A percentile compares a stretch with the other conserved stretches of the same genome.
These are phyloP conservation scores for Pythium monospermum DNA, from an alignment of 352 stramenopile species.

Conservation along the genomic window DNA sequence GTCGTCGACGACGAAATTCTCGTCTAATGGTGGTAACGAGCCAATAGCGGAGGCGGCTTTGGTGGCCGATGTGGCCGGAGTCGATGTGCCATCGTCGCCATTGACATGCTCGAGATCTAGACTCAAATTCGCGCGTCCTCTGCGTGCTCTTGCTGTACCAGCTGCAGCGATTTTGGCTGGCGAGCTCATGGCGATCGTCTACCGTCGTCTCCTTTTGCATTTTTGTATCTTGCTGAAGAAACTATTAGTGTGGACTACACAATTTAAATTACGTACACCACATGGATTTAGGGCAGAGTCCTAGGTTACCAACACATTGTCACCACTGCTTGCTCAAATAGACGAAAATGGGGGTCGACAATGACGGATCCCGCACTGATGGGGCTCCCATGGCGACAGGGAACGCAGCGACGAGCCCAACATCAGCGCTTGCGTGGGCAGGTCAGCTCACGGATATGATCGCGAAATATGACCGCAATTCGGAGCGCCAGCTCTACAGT, in stretches of 20 bases:
- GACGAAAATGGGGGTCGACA: neutral
- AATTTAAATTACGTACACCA: neutral
- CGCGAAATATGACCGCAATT: conserved; percentile 43
- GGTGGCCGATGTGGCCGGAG: neutral
- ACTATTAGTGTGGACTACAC: conserved; percentile 8
- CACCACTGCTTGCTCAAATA: no score
- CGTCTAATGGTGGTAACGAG: neutral
- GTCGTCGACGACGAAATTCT: neutral
- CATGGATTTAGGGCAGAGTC: no score
- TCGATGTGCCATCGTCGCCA: conserved; percentile 5
- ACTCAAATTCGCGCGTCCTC: conserved; percentile 16
- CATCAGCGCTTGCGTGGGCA: conserved; percentile 5
- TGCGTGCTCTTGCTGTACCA: conserved; percentile 3
- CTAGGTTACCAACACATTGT: no score
- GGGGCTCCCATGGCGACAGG: neutral
- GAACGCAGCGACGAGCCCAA: neutral
- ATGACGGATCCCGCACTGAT: neutral
- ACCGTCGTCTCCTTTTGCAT: no score
- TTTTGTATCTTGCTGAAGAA: no score
- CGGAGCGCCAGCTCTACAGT: conserved; percentile 50
- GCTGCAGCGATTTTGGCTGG: neutral
- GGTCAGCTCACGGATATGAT: conserved; percentile 18
- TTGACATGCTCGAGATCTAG: conserved; percentile 20
- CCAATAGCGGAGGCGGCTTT: neutral
- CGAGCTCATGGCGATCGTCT: conserved; percentile 7